Evolutionary conservation across 1,284 basidiomycete genomes (phyloP), one percentile per base, ranked within the genome.

Genomic region (Coniferiporia weirii): DNA sequence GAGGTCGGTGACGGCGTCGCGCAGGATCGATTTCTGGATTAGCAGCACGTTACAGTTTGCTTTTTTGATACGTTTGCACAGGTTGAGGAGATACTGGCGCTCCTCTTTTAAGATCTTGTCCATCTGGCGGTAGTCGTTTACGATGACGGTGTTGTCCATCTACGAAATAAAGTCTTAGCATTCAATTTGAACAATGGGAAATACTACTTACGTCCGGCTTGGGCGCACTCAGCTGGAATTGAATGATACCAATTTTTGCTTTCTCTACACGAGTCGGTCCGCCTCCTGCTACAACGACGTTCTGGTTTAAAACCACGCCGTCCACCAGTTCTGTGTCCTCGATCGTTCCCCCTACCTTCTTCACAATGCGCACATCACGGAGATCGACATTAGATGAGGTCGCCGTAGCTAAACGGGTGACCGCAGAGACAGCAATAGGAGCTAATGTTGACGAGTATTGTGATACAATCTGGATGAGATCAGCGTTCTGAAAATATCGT

Each of bases 61-160:
- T 77, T 98, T 98, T 75, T 98, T 99, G 78, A 99, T 99, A 76
- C 94, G 95, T 76, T 99, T 99, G 86, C 94, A 97, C 64, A 99
- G 85, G 75, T 97, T 98, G 69, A 99, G 85, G 63, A 99, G 83
- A 73, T 99, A 99, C 75, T 97, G 93, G 51, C 96, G 90, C 66
- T 96, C 96, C 75, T 99, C 97, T 75, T 99, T 99, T 73, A 99
- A 89, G 64, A 99, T 96, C 75, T 98, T 98, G 82, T 99, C 97
- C 96, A 99, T 99, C 75, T 99, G 97, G 43, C 97, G 88, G 79
- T 99, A 99, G 76, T 99, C 96, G 69, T 98, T 99, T 67, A 99
- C 98, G 48, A 99, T 91, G 51, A 99, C 95, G 40, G 97, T 98
- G 79, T 99, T 99, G 77, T 99, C 97, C 97, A 99, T 99, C 94